Percentiles rank a stretch among this genome's conserved stretches.
Evolutionary conservation across 441 rosid species (phyloP).

Genomic region (Euphorbia corollata): DNA sequence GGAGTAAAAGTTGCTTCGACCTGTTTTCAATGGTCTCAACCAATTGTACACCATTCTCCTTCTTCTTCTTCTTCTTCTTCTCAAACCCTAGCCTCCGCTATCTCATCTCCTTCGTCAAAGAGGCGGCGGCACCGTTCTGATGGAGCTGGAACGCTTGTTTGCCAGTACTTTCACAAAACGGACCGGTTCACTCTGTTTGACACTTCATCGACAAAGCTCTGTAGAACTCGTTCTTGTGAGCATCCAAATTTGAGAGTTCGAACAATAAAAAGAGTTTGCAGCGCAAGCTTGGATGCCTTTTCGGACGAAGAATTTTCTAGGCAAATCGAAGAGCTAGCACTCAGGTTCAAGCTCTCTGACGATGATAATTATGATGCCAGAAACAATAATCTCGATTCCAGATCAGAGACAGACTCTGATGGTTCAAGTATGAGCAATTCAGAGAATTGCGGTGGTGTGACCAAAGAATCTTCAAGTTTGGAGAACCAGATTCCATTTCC

Average conservation of each 20-base stretch:
- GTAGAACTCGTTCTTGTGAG: conserved; percentile 36
- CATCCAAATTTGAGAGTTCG: conserved; percentile 26
- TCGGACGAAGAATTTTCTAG: conserved; percentile 62
- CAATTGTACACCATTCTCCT: conserved; percentile 40
- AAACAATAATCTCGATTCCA: background rate
- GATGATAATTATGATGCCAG: conserved; percentile 6
- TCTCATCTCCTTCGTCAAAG: conserved; percentile 37
- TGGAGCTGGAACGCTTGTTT: conserved; percentile 20
- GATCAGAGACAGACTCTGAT: conserved; percentile 14
- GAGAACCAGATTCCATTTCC: too few species aligned
- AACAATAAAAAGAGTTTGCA: conserved; percentile 40
- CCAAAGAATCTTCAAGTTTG: conserved; percentile 2
- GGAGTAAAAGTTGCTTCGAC: conserved; percentile 50
- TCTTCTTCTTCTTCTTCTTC: too few species aligned
- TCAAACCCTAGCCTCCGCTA: conserved; percentile 46
- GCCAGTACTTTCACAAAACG: conserved; percentile 32
- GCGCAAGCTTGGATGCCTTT: conserved; percentile 41
- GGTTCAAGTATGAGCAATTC: background rate
- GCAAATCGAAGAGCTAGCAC: conserved; percentile 51
- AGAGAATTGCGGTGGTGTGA: background rate
- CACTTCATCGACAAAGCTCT: conserved; percentile 26
- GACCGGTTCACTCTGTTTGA: conserved; percentile 44
- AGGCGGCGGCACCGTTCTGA: conserved; percentile 21
- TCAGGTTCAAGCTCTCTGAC: conserved; percentile 42
- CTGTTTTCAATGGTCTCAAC: conserved; percentile 58